Conservation (phyloP, 1,284 basidiomycete genomes). For the Schizophyllum commune region DNA sequence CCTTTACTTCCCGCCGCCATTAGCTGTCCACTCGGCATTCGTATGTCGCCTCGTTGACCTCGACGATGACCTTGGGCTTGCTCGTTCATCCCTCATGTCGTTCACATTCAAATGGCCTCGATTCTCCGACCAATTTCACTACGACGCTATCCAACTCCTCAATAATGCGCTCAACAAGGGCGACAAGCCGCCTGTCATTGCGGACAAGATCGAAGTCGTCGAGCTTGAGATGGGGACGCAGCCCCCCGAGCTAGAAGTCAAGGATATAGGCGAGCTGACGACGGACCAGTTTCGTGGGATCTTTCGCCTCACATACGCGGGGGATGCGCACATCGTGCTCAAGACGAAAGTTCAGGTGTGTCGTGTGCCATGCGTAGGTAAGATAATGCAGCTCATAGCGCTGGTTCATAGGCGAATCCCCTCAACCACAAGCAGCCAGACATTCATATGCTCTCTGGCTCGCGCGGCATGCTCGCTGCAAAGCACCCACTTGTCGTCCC, state of each 20-base stretch:
- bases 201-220: conserved; percentile 94
- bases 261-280: conserved; percentile 96
- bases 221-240: conserved; percentile 98
- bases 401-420: conserved; percentile 78
- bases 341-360: conserved; percentile 91
- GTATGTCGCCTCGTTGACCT: neutral
- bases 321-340: conserved; percentile 93
- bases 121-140: conserved; percentile 93
- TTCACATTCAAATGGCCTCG: conserved; percentile 97
- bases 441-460: conserved; percentile 69
- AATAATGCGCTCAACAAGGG: conserved; percentile 96
- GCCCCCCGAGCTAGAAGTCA: conserved; percentile 94
- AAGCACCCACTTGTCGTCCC: conserved; percentile 93
- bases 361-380: neutral
- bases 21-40: no score
- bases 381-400: neutral
- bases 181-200: conserved; percentile 95
- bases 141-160: conserved; percentile 90
- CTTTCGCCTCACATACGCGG: conserved; percentile 91
- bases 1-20: no score
- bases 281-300: conserved; percentile 96
- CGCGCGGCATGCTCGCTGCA: conserved; percentile 82
- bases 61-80: neutral
- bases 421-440: conserved; percentile 85
- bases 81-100: conserved; percentile 55